Evolutionary conservation across 2,329 filamentous ascomycete species (phyloP).

Genomic region (Talaromyces islandicus): DNA sequence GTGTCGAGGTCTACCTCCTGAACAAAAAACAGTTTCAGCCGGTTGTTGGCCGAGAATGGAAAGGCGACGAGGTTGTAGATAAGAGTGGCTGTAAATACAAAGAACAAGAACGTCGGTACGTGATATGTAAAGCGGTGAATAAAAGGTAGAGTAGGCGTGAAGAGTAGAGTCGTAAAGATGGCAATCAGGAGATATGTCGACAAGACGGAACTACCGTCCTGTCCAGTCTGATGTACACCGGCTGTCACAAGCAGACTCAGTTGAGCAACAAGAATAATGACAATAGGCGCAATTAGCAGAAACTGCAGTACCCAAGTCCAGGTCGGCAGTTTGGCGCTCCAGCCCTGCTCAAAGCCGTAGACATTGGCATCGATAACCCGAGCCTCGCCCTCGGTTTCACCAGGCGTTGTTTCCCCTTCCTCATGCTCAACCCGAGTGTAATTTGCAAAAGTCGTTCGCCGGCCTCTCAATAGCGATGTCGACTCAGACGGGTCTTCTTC

Average conservation of each 20-base stretch:
- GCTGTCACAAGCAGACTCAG: conserved; percentile 66
- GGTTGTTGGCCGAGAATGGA: conserved; percentile 73
- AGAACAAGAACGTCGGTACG: conserved; percentile 68
- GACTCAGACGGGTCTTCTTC: conserved; percentile 46
- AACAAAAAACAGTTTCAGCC: conserved; percentile 82
- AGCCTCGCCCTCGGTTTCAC: conserved; percentile 21
- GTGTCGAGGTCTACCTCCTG: conserved; percentile 74
- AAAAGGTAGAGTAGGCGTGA: conserved; percentile 75
- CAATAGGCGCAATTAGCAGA: conserved; percentile 69
- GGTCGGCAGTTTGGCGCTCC: conserved; percentile 71
- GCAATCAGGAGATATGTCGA: conserved; percentile 67
- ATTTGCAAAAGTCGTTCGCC: conserved; percentile 50
- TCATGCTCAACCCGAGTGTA: conserved; percentile 38
- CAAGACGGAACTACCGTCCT: conserved; percentile 71
- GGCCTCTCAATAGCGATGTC: conserved; percentile 50
- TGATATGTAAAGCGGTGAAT: conserved; percentile 81
- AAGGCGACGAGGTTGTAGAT: conserved; percentile 84
- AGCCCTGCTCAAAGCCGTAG: conserved; percentile 72
- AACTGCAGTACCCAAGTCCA: conserved; percentile 90
- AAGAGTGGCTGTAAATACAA: conserved; percentile 67
- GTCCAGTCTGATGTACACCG: conserved; percentile 71
- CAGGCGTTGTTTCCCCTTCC: conserved; percentile 17
- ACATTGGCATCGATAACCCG: conserved; percentile 31
- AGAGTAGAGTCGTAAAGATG: conserved; percentile 61
- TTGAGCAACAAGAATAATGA: conserved; percentile 71